phyloP scores from a whole-genome alignment of 2,329 filamentous ascomycete genomes.

The Ascochyta pisi region DNA sequence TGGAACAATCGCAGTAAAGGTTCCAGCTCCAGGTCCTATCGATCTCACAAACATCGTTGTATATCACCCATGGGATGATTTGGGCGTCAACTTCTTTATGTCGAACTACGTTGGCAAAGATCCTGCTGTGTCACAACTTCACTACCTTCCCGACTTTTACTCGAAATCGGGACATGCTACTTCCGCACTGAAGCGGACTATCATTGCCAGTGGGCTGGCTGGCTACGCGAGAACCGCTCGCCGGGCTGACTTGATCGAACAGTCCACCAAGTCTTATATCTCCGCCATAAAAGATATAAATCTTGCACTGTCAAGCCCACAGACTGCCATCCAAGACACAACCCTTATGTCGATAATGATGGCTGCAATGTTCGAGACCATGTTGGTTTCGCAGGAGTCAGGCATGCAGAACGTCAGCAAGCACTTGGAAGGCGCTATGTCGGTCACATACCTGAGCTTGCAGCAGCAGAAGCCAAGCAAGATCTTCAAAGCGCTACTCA shows the following conservation, averaged over 20 bases:
- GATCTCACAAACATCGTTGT: constrained; percentile 28
- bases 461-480: constrained; percentile 23
- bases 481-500: constrained; percentile 20
- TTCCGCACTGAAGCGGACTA: constrained; percentile 25
- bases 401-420: constrained; percentile 33
- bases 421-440: constrained; percentile 38
- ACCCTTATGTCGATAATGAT: constrained; percentile 36
- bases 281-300: constrained; percentile 34
- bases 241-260: constrained; percentile 21
- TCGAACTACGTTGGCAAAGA: constrained; percentile 34
- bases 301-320: constrained; percentile 21
- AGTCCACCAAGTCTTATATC: constrained; percentile 30
- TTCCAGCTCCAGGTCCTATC: constrained; percentile 5
- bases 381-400: constrained; percentile 24
- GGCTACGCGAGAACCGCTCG: constrained; percentile 29
- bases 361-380: constrained; percentile 37
- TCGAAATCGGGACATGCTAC: constrained; percentile 20
- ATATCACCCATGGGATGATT: constrained; percentile 33
- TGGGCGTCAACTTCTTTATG: constrained; percentile 42
- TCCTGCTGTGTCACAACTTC: constrained; percentile 29
- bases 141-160: constrained; percentile 35
- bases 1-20: neutral
- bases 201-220: constrained; percentile 36
- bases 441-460: constrained; percentile 31
- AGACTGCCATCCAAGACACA: constrained; percentile 22